Conservation (phyloP, 441 rosid genomes). For the Dalechampia spathulata region DNA sequence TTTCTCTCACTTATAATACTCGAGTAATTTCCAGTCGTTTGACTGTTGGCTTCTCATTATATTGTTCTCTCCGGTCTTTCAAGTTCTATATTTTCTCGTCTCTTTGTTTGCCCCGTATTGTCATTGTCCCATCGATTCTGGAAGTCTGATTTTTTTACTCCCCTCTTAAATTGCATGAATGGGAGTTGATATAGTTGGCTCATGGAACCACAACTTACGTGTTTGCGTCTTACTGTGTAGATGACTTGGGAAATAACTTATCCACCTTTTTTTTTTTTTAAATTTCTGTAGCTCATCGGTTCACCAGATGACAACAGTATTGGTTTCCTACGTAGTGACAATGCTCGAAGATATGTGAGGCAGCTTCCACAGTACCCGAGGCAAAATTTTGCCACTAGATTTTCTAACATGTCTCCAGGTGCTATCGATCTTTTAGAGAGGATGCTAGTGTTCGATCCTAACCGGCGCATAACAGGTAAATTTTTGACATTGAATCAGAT, state of each 20-base stretch:
- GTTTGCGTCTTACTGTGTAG: background rate
- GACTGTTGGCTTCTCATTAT: too few relatives aligned
- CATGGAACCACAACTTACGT: background rate
- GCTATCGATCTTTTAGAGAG: constrained; percentile 82
- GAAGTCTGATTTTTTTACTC: too few relatives aligned
- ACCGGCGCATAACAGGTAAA: constrained; percentile 83
- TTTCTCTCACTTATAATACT: too few relatives aligned
- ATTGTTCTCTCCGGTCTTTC: too few relatives aligned
- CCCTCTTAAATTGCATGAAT: background rate
- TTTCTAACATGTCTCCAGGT: constrained; percentile 63
- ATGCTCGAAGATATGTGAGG: constrained; percentile 83
- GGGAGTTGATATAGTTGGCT: background rate
- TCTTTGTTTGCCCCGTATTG: too few relatives aligned
- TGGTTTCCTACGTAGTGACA: constrained; percentile 90
- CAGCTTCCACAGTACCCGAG: constrained; percentile 92
- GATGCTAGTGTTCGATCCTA: constrained; percentile 95
- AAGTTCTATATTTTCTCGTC: too few relatives aligned
- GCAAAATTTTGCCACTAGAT: constrained; percentile 66
- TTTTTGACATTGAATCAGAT: too few relatives aligned
- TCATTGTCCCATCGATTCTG: too few relatives aligned
- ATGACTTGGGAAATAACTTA: constrained; percentile 6
- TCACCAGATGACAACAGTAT: constrained; percentile 90
- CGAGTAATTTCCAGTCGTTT: background rate
- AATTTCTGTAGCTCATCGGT: constrained; percentile 87
- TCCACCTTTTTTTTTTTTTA: constrained; percentile 6